Base-by-base conservation (phyloP, 2,329 filamentous ascomycete species). In the Fusarium globosum region DNA sequence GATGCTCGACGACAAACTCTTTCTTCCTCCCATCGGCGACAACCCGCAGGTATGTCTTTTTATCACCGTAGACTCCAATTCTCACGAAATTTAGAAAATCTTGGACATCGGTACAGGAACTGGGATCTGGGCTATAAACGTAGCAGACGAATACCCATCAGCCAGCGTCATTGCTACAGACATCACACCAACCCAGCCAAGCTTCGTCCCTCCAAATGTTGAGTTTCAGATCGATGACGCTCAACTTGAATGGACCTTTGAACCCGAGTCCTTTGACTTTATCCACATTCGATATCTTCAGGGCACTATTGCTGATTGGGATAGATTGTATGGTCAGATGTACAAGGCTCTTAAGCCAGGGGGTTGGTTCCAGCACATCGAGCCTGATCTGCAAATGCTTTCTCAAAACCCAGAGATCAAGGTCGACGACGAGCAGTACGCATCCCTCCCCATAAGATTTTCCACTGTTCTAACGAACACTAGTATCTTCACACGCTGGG, bases 211-310 rank as follows among this genome's bases (percentile, higher is more conserved):
- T 0, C 81, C 82, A 6, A 83, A 84, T n/a, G 57, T 82, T 10
- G 71, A 75, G 7, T 83, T 84, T 53, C 76, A 82, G 21, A 79
- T 84, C 21, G 82, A 84, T 18, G 81, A 84, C 39, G 77, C 76
- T 14, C 74, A 80, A 26, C 58, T 68, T 6, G 75, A 79, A 2
- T 91, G 89, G 89, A 82, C 88, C 0, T 78, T 76, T 39, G 69
- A 77, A 15, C 71, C 73, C 0, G 68, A 77, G 2, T 73, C 77
- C 0, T 76, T 79, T 30, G 81, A 82, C 55, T 82, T 79, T 33
- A 77, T 83, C 28, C 80, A 83, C 35, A 71, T 80, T 4, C 79
- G 81, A 2, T 78, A 77, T 35, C 48, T 83, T 13, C 73, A 78
- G 4, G 80, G 79, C 0, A 67, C 72, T 1, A 79, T 83, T 1